These are phyloP conservation scores for Chlamydomonas reinhardtii DNA, from an alignment of 163 green algal species.

Conservation along the genomic window DNA sequence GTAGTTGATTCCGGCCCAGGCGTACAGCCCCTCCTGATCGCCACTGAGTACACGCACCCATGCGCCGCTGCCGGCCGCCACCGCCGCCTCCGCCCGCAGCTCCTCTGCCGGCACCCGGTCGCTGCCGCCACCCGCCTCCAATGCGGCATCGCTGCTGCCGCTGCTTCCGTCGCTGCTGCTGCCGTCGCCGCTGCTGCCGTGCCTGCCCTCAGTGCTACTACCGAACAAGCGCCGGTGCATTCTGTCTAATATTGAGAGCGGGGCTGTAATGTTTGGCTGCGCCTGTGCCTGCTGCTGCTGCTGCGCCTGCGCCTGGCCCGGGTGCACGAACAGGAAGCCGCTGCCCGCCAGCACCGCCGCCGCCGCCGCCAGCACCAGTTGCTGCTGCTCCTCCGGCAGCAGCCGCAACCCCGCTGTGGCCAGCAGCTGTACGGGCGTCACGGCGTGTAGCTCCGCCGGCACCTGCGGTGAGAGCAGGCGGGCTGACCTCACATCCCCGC, in stretches of 20 bases:
- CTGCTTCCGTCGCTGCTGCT: background rate
- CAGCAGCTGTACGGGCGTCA: slow-evolving; percentile 72
- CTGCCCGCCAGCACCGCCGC: slow-evolving; percentile 43
- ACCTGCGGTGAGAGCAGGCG: slow-evolving; percentile 30
- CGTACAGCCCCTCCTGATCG: slow-evolving; percentile 78
- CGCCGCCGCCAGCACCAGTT: slow-evolving; percentile 57
- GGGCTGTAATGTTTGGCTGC: too few species aligned
- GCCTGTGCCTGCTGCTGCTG: too few species aligned
- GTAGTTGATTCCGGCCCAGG: slow-evolving; percentile 84
- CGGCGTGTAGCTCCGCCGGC: slow-evolving; percentile 18
- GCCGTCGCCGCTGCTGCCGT: background rate
- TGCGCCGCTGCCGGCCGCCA: too few species aligned
- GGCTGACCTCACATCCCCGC: too few species aligned
- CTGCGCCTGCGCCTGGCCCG: too few species aligned
- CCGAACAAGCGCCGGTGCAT: too few species aligned
- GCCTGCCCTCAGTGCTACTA: too few species aligned
- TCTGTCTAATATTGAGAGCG: too few species aligned
- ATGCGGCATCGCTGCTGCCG: slow-evolving; percentile 21
- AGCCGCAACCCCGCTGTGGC: slow-evolving; percentile 78
- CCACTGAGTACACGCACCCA: slow-evolving; percentile 65
- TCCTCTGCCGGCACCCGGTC: too few species aligned
- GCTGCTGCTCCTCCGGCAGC: slow-evolving; percentile 50
- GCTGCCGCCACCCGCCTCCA: background rate
- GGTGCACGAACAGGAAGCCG: slow-evolving; percentile 46
- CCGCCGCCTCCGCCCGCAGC: too few species aligned